These are phyloP conservation scores for Neocucurbitaria cava DNA, from an alignment of 2,329 filamentous ascomycete species.

Conservation along the genomic window DNA sequence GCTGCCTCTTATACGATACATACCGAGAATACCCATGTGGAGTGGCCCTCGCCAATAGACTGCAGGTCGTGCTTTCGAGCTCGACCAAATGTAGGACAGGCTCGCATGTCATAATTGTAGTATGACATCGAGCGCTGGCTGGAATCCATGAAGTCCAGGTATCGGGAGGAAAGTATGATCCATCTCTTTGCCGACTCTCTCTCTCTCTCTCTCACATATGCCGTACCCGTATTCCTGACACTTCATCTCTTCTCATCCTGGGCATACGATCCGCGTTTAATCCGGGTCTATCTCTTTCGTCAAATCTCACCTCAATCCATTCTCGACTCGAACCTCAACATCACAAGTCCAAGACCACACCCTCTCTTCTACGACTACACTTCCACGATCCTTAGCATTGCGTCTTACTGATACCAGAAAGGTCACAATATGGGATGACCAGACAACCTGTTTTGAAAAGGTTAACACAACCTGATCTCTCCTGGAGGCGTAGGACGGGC, in stretches of 20 bases:
- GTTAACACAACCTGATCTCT: conserved; percentile 1
- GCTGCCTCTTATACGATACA: too few species aligned
- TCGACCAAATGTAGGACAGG: too few species aligned
- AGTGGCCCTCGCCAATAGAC: too few species aligned
- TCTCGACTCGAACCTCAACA: background rate
- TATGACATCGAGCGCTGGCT: background rate
- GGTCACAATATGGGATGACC: conserved; percentile 9
- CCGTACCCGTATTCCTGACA: background rate
- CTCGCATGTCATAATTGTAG: conserved; percentile 4
- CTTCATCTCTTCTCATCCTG: background rate
- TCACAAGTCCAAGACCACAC: conserved; percentile 11
- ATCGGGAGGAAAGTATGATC: conserved; percentile 13
- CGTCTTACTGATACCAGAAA: conserved; percentile 11
- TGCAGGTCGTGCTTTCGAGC: too few species aligned
- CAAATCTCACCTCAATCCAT: background rate
- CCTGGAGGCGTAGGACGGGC: conserved; percentile 4
- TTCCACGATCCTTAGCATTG: conserved; percentile 1
- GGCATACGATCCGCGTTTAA: background rate
- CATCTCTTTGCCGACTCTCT: conserved; percentile 4
- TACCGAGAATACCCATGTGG: too few species aligned
- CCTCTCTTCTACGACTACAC: background rate
- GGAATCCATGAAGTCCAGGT: background rate
- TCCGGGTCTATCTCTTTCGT: background rate
- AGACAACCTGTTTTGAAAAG: conserved; percentile 3
- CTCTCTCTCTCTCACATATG: too few species aligned